phyloP scores from a whole-genome alignment of 73 alveolate species.

The Paramecium caudatum region DNA sequence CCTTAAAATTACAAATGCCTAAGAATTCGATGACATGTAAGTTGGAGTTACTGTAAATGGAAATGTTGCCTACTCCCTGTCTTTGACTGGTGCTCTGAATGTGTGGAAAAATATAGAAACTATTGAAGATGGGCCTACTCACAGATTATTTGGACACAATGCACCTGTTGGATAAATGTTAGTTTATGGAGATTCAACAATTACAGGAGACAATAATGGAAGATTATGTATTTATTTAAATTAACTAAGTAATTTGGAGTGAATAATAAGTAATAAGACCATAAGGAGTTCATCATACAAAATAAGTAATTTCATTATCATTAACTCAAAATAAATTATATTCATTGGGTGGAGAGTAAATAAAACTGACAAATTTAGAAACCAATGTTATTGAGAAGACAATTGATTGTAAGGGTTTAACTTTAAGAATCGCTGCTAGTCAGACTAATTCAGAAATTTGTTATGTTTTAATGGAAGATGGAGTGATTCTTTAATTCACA shows the following conservation, averaged over 20 bases:
- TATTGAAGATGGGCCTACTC: constrained; percentile 37
- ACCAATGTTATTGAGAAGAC: constrained; percentile 7
- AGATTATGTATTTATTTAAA: constrained; percentile 53
- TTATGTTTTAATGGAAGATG: constrained; percentile 41
- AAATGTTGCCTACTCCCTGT: constrained; percentile 58
- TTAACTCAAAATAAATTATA: background rate
- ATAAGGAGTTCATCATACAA: constrained; percentile 5
- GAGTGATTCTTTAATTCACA: constrained; percentile 24
- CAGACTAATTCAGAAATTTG: background rate
- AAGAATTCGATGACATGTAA: constrained; percentile 66
- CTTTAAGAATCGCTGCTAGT: background rate
- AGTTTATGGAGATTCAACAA: background rate
- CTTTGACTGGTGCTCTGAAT: constrained; percentile 67
- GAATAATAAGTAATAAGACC: background rate
- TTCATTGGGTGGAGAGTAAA: constrained; percentile 61
- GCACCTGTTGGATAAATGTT: constrained; percentile 4
- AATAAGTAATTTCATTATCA: background rate
- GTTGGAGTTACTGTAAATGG: constrained; percentile 35
- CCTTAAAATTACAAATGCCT: constrained; percentile 35
- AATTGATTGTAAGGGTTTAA: constrained; percentile 49
- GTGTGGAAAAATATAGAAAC: constrained; percentile 14
- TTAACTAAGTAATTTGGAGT: constrained; percentile 21
- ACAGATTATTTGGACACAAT: constrained; percentile 64
- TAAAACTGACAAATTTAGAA: constrained; percentile 18
- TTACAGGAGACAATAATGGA: constrained; percentile 76